Conservation (phyloP, 495 filamentous ascomycete species). For the Trichocladium antarcticum region DNA sequence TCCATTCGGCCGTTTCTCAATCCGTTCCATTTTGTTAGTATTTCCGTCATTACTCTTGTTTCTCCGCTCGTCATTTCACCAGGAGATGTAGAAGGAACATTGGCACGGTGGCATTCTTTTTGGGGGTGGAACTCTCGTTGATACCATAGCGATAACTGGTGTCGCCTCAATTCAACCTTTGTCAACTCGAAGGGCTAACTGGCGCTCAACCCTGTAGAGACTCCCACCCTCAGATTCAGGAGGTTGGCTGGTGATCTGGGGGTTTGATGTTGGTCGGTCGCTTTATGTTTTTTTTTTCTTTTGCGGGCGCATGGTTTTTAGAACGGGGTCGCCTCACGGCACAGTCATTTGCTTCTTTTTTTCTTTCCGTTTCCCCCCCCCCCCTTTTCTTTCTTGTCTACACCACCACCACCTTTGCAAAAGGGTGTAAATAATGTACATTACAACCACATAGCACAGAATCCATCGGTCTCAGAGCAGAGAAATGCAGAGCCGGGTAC, state of each 20-base stretch:
- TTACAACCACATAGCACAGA: no score
- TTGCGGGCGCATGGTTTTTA: neutral
- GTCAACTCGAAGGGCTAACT: neutral
- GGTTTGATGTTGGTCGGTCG: neutral
- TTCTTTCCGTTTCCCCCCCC: neutral
- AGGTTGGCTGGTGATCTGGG: neutral
- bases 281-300: neutral
- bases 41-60: no score
- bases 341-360: neutral
- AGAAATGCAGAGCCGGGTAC: no score
- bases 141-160: neutral
- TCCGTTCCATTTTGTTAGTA: no score
- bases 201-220: no score
- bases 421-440: neutral
- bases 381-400: neutral
- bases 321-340: constrained; percentile 3
- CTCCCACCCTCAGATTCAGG: no score
- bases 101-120: neutral
- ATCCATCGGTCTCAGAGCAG: no score
- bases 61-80: neutral
- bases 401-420: neutral
- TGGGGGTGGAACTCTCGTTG: neutral
- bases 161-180: neutral
- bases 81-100: neutral
- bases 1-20: no score